Percentiles rank a stretch among this genome's conserved stretches.
Conservation (phyloP, 1,284 basidiomycete genomes). For the Heterobasidion occidentale region DNA sequence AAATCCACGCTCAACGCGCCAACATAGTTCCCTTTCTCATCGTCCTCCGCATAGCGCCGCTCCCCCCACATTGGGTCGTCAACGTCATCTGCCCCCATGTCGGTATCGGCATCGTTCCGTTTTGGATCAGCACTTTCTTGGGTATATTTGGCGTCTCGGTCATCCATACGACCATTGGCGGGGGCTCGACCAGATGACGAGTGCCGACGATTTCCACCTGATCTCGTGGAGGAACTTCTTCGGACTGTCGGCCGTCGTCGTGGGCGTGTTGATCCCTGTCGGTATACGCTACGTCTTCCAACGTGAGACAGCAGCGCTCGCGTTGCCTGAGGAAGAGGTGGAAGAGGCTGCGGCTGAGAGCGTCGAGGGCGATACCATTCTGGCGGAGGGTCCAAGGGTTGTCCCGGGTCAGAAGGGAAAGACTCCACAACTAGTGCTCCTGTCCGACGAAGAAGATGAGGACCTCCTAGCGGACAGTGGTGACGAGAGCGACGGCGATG, state of each 20-base stretch:
- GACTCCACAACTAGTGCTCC: conserved; percentile 16
- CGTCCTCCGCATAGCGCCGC: conserved; percentile 87
- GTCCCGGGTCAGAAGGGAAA: conserved; percentile 30
- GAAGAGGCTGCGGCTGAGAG: conserved; percentile 17
- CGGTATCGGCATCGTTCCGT: conserved; percentile 77
- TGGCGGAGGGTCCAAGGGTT: conserved; percentile 40
- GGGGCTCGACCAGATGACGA: conserved; percentile 94
- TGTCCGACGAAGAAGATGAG: conserved; percentile 28
- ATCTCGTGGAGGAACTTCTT: conserved; percentile 86
- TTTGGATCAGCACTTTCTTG: conserved; percentile 88
- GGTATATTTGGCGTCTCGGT: conserved; percentile 89
- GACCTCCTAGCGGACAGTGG: conserved; percentile 24
- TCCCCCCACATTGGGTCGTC: conserved; percentile 96
- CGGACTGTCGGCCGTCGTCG: conserved; percentile 72
- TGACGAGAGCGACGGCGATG: conserved; percentile 40
- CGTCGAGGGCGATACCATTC: conserved; percentile 38
- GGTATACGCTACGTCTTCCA: conserved; percentile 74
- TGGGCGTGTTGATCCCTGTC: conserved; percentile 90
- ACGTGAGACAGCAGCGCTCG: conserved; percentile 36
- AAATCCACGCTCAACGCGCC: conserved; percentile 64
- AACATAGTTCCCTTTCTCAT: conserved; percentile 88
- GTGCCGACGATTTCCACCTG: conserved; percentile 85
- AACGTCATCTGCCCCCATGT: conserved; percentile 93
- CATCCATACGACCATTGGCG: conserved; percentile 94
- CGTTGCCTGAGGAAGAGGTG: conserved; percentile 32